A percentile compares a stretch with the other conserved stretches of the same genome.
phyloP scores from a whole-genome alignment of 2,329 filamentous ascomycete genomes.

The Trichoderma sp. region DNA sequence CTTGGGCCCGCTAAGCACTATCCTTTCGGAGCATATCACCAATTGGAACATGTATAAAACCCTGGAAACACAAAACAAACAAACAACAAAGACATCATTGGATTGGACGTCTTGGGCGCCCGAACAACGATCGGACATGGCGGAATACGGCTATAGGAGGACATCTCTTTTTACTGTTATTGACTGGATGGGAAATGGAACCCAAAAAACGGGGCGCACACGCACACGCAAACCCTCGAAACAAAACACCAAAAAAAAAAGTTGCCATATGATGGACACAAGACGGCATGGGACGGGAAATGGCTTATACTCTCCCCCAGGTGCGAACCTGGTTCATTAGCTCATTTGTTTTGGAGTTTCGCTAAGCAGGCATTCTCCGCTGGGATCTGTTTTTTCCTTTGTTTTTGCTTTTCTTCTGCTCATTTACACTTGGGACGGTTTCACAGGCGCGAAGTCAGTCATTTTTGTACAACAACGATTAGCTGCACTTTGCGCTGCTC shows the following conservation, averaged over 20 bases:
- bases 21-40: neutral
- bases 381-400: neutral
- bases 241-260: neutral
- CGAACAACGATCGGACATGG: neutral
- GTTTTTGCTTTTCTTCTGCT: neutral
- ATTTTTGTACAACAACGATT: neutral
- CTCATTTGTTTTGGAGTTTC: constrained; percentile 17
- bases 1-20: neutral
- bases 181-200: constrained; percentile 3
- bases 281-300: constrained; percentile 24
- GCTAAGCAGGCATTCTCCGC: constrained; percentile 13
- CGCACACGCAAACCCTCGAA: neutral
- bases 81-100: neutral
- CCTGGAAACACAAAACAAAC: neutral
- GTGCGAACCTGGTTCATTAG: constrained; percentile 23
- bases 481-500: constrained; percentile 10
- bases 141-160: constrained; percentile 15
- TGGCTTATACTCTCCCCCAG: constrained; percentile 25
- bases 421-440: constrained; percentile 7
- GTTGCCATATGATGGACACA: constrained; percentile 14
- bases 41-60: neutral
- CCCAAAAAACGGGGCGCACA: constrained; percentile 4
- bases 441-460: constrained; percentile 1
- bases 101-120: neutral
- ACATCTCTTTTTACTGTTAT: neutral